Evolutionary conservation across 202 grass and related monocot genomes (phyloP), one percentile per base, ranked within the genome.

Genomic region (Hordeum pubiflorum): DNA sequence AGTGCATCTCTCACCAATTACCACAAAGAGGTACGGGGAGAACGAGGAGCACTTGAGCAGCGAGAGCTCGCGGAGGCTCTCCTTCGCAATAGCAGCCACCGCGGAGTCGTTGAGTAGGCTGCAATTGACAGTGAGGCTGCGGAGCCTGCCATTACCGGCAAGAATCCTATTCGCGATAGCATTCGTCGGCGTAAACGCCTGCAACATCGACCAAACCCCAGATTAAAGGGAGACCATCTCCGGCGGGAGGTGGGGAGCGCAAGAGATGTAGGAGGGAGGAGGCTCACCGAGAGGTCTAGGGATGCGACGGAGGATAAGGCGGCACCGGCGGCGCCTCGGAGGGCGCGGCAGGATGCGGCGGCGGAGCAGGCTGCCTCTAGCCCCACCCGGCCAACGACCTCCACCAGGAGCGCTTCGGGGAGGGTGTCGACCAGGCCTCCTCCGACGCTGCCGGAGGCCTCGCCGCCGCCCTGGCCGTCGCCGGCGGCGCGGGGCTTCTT

Each of bases 331-430:
- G 90, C 84, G 59, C 41, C 34, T 29, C 79, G 86, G 46, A 97
- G 95, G 22, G 88, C 75, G 82, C 87, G 91, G 89, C 92, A 94
- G 84, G 93, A 89, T 27, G 90, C 88, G 40, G 95, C 86, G 62
- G 89, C 82, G 24, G 95, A 93, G 87, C 92, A 93, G 46, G 91
- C 81, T 77, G 85, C 89, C 7, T 94, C 92, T 58, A 97, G 62
- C 61, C 89, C 92, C 55, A 97, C 84, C 79, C 82, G 89, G 46
- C 77, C 67, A 36, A 93, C 77, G 40, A 94, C 82, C 79, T 97
- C 94, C 67, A 89, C 88, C 7, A 97, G 74, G 52, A 97, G 81
- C 21, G 82, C 90, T 59, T 89, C 86, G 0, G 94, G 94, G 24
- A 97, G 90, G 72, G 76, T 64, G 48, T 93, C 86, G 4, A 92